Evolutionary conservation across 2,329 filamentous ascomycete genomes (phyloP).

Genomic region (Knufia petricola): DNA sequence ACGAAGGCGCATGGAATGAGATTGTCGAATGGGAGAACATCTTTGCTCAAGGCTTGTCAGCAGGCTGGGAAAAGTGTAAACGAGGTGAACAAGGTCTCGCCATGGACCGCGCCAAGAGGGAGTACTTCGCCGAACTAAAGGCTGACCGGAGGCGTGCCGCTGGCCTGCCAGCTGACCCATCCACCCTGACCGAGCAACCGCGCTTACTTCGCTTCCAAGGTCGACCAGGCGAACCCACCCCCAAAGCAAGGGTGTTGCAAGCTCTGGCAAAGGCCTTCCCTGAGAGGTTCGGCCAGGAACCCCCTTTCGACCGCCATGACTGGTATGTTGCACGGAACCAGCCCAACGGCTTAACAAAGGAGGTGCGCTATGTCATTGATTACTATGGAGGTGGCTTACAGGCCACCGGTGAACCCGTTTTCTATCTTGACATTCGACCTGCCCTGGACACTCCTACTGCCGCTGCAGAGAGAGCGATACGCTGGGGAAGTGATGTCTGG

Average conservation of each 20-base stretch:
- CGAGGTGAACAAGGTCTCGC: slow-evolving; percentile 60
- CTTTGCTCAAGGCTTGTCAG: slow-evolving; percentile 62
- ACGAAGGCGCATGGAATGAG: slow-evolving; percentile 94
- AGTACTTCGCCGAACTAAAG: slow-evolving; percentile 9
- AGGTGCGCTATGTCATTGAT: slow-evolving; percentile 92
- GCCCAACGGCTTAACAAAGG: slow-evolving; percentile 55
- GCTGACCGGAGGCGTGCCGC: slow-evolving; percentile 32
- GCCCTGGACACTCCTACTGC: slow-evolving; percentile 72
- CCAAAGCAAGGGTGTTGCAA: slow-evolving; percentile 79
- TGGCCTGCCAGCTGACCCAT: slow-evolving; percentile 6
- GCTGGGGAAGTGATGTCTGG: slow-evolving; percentile 92
- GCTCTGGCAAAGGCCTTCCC: slow-evolving; percentile 72
- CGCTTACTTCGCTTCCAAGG: slow-evolving; percentile 81
- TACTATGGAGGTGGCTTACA: slow-evolving; percentile 83
- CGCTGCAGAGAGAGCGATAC: slow-evolving; percentile 69
- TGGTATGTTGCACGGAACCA: slow-evolving; percentile 78
- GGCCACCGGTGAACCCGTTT: slow-evolving; percentile 80
- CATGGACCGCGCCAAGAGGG: slow-evolving; percentile 42
- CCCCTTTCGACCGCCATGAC: slow-evolving; percentile 93
- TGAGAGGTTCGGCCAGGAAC: slow-evolving; percentile 65
- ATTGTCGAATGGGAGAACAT: slow-evolving; percentile 88
- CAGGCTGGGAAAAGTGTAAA: slow-evolving; percentile 64
- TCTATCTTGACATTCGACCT: slow-evolving; percentile 88
- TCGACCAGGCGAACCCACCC: slow-evolving; percentile 77
- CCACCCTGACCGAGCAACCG: slow-evolving; percentile 40